Conservation (phyloP, 257 asterid genomes). For the Lycium ferocissimum region DNA sequence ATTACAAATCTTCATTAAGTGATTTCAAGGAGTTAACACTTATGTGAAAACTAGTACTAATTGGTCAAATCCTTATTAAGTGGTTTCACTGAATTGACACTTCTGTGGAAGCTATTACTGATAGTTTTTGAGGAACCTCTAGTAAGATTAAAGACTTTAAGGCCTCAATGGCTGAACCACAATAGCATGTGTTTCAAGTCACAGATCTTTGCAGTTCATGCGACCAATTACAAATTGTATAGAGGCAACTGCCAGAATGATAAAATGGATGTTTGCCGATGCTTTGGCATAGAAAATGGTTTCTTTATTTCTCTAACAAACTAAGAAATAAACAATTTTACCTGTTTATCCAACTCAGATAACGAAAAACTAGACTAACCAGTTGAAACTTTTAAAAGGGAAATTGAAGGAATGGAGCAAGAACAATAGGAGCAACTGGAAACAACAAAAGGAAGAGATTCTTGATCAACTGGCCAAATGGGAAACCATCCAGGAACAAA, state of each 20-base stretch:
- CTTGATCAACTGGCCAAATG: too few species aligned
- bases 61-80: not conserved
- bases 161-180: conserved; percentile 15
- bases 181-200: not conserved
- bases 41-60: not conserved
- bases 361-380: too few species aligned
- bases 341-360: conserved; percentile 4
- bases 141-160: not conserved
- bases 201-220: not conserved
- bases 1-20: not conserved
- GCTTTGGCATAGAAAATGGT: not conserved
- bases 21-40: not conserved
- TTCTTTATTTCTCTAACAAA: not conserved
- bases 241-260: conserved; percentile 6
- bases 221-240: not conserved
- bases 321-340: not conserved
- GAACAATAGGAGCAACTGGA: too few species aligned
- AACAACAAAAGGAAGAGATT: too few species aligned
- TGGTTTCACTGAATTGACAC: not conserved
- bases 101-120: not conserved
- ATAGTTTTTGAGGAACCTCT: not conserved
- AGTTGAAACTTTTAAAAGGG: too few species aligned
- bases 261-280: not conserved
- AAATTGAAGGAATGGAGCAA: too few species aligned
- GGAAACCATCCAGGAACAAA: too few species aligned